Percentiles rank a stretch among this genome's conserved stretches.
phyloP scores from a whole-genome alignment of 495 filamentous ascomycete species.

The Neurospora sp. region DNA sequence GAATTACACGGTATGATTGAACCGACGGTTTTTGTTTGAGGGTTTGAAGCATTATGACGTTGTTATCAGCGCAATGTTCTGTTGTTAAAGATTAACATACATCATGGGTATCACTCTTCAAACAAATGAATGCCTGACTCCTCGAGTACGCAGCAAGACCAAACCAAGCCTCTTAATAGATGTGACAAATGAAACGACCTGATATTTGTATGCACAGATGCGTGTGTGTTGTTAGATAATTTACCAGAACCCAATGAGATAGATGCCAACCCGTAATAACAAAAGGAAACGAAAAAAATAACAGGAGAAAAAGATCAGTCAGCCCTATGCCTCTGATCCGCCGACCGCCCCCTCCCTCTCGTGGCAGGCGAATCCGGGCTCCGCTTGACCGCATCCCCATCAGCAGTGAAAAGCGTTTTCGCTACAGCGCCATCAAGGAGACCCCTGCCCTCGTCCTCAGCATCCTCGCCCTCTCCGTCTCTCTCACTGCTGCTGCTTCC shows the following conservation, averaged over 20 bases:
- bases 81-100: background rate
- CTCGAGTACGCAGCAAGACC: background rate
- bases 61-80: background rate
- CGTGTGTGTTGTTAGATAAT: background rate
- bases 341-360: background rate
- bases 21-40: background rate
- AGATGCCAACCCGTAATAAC: background rate
- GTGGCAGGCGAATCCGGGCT: background rate
- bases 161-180: background rate
- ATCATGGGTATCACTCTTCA: background rate
- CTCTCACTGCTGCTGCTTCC: slow-evolving; percentile 14
- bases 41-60: background rate
- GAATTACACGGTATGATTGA: background rate
- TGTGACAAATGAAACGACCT: background rate
- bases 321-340: background rate
- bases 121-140: background rate
- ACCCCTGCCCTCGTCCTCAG: slow-evolving; percentile 13
- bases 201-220: background rate
- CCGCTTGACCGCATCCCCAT: background rate
- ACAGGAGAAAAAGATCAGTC: background rate
- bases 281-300: background rate
- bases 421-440: background rate
- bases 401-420: background rate
- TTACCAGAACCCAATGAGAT: background rate
- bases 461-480: slow-evolving; percentile 11